Percentiles rank a stretch among this genome's conserved stretches.
Conservation (phyloP, 441 rosid species). For the Brassica hybrid region DNA sequence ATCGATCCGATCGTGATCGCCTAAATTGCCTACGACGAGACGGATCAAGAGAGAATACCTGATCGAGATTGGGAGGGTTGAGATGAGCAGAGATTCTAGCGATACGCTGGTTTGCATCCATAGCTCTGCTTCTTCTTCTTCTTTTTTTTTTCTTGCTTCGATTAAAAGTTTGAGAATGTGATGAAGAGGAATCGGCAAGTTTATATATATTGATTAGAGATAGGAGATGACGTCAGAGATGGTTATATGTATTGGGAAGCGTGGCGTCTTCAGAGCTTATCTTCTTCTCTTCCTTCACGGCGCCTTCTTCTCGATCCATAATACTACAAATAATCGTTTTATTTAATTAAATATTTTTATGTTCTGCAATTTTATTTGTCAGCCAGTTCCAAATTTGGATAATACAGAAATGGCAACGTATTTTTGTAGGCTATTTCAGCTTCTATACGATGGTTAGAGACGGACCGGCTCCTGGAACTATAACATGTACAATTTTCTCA, state of each 20-base stretch:
- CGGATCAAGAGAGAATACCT: background rate
- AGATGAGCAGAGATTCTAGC: conserved; percentile 75
- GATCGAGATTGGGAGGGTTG: conserved; percentile 58
- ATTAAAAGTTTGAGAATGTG: conserved; percentile 8
- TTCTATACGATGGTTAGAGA: background rate
- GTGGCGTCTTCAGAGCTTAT: conserved; percentile 5
- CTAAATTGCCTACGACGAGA: background rate
- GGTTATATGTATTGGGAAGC: conserved; percentile 35
- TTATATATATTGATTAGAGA: background rate
- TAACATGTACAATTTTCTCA: too few species aligned
- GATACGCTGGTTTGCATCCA: conserved; percentile 65
- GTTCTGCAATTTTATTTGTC: background rate
- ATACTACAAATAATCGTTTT: background rate
- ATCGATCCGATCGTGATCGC: background rate
- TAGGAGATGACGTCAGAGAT: conserved; percentile 10
- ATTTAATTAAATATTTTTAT: background rate
- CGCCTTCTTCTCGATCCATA: background rate
- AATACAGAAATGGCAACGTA: background rate
- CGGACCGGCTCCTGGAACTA: too few species aligned
- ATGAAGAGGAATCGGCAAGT: background rate
- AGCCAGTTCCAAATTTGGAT: background rate
- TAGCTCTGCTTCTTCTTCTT: conserved; percentile 1
- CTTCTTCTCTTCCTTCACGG: too few species aligned
- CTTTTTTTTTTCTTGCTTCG: conserved; percentile 6
- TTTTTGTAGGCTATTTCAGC: background rate